Percentiles rank a stretch among this genome's conserved stretches.
These are phyloP conservation scores for Omphalea diandra DNA, from an alignment of 441 rosid genomes.

Conservation along the genomic window DNA sequence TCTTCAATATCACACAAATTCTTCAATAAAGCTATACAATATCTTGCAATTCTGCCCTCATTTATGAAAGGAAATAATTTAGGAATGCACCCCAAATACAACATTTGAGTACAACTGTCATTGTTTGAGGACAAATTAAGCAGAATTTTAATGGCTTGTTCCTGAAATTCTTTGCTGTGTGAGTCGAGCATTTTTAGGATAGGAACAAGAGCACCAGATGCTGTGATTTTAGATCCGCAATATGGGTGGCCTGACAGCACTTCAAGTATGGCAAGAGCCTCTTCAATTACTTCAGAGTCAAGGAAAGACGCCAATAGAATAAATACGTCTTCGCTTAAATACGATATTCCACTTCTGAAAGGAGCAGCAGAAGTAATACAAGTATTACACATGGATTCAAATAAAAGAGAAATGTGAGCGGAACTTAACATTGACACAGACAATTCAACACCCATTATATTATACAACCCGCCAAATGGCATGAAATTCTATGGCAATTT, in stretches of 20 bases:
- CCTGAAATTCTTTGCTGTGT: slow-evolving; percentile 38
- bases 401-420: background rate
- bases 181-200: slow-evolving; percentile 47
- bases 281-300: slow-evolving; percentile 50
- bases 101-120: slow-evolving; percentile 47
- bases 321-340: slow-evolving; percentile 45
- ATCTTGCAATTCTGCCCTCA: slow-evolving; percentile 39
- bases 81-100: slow-evolving; percentile 47
- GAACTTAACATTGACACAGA: background rate
- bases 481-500: background rate
- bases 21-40: slow-evolving; percentile 45
- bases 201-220: slow-evolving; percentile 53
- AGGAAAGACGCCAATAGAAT: slow-evolving; percentile 47
- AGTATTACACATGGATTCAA: background rate
- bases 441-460: background rate
- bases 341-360: slow-evolving; percentile 46
- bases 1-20: slow-evolving; percentile 54
- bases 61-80: slow-evolving; percentile 55
- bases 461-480: background rate
- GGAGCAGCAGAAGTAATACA: slow-evolving; percentile 20
- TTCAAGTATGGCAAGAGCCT: slow-evolving; percentile 53
- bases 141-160: slow-evolving; percentile 56
- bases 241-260: slow-evolving; percentile 43
- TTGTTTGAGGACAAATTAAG: slow-evolving; percentile 46
- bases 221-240: slow-evolving; percentile 43